Base-by-base conservation (phyloP, 805 yeast species). In the Priceomyces carsonii region DNA sequence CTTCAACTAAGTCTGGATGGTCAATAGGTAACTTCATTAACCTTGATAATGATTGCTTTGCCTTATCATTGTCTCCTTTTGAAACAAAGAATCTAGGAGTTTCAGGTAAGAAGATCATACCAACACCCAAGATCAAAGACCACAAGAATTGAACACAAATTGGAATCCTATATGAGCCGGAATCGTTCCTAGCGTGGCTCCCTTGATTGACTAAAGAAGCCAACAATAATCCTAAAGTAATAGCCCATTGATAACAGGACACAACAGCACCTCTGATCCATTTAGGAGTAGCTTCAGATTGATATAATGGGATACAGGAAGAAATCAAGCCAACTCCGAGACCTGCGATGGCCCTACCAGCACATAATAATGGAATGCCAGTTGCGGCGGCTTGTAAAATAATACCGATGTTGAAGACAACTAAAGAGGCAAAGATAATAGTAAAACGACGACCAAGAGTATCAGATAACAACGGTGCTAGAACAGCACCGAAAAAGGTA, bases 1-100 rank as follows among this genome's bases (percentile, higher is more conserved):
- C 89, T 52, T 83, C 88, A 45, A 82, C 57, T 40, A 84, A 61
- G 26, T 77, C 79, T 6, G 81, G 77, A 62, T 82, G 83, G 50
- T 77, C 73, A 5, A 71, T 53, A 0, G 88, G 85, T n/a, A 84
- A 74, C 39, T 48, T 56, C 50, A 70, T 56, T 52, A 65, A 55
- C 42, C 51, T 50, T 8, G 51, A 34, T 40, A 64, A 52, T 15
- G 66, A 58, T 10, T 51, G 45, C 41, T 54, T 61, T 13, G 77
- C 73, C n/a, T 49, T 48, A 1, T 57, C 48, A 9, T 56, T 39
- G 10, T 56, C 45, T 6, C 59, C 59, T 32, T 21, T 54, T 13
- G 61, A 44, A 2, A 72, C 57, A 16, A 66, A 51, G 58, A 61
- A 72, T 31, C 79, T 50, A 6, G 80, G 79, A 4, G 76, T 65